These are phyloP conservation scores for Penicillium crystallinum DNA, from an alignment of 495 filamentous ascomycete genomes.

Conservation along the genomic window DNA sequence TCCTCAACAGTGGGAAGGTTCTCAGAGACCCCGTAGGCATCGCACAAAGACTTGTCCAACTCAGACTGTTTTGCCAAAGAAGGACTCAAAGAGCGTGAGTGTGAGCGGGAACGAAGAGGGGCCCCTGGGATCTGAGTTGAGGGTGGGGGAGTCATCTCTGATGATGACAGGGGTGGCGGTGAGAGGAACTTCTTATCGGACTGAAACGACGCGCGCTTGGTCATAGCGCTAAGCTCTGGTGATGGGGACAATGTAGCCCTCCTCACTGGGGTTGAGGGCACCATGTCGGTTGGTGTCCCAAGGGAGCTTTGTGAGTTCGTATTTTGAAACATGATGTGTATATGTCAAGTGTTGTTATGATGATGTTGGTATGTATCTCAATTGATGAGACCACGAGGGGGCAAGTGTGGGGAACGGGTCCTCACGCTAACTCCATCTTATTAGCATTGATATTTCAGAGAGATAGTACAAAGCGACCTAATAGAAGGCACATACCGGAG, in stretches of 20 bases:
- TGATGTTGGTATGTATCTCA: conserved; percentile 1
- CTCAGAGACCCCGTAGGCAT: conserved; percentile 43
- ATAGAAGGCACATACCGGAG: conserved; percentile 31
- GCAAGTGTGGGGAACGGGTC: conserved; percentile 13
- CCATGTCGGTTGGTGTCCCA: conserved; percentile 38
- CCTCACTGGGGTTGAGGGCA: conserved; percentile 32
- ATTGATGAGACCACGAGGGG: conserved; percentile 9
- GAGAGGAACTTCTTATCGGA: conserved; percentile 36
- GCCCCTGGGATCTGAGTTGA: conserved; percentile 59
- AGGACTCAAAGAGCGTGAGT: conserved; percentile 35
- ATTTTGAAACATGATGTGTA: conserved; percentile 36
- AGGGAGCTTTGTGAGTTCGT: conserved; percentile 35
- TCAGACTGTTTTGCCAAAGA: conserved; percentile 54
- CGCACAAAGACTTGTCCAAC: conserved; percentile 50
- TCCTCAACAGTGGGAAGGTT: conserved; percentile 57
- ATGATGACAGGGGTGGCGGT: conserved; percentile 37
- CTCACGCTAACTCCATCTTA: conserved; percentile 22
- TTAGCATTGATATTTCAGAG: conserved; percentile 1
- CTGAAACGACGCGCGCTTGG: conserved; percentile 25
- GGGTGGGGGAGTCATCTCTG: conserved; percentile 66
- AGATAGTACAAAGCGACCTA: conserved; percentile 10
- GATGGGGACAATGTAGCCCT: conserved; percentile 40
- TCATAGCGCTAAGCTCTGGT: conserved; percentile 31
- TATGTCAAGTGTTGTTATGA: neutral
- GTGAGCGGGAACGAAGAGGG: conserved; percentile 35